These are phyloP conservation scores for Globisporangium heterothallicum DNA, from an alignment of 352 stramenopile genomes.

Conservation along the genomic window DNA sequence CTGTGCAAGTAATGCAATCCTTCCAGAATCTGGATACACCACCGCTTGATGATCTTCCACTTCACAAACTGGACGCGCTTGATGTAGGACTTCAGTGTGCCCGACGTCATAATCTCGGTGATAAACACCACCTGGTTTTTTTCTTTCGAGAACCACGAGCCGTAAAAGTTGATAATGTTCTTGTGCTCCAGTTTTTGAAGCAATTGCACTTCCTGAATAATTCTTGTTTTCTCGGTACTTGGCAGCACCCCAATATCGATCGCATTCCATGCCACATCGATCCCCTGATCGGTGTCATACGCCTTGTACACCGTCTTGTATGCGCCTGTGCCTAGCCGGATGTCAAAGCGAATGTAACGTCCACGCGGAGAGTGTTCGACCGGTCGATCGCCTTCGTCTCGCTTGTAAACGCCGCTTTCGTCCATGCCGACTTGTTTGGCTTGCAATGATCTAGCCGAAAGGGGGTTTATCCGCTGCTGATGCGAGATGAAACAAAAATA, in stretches of 20 bases:
- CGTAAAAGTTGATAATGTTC: slow-evolving; percentile 99
- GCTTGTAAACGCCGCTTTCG: slow-evolving; percentile 64
- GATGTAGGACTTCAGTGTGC: slow-evolving; percentile 95
- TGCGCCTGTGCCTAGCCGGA: slow-evolving; percentile 72
- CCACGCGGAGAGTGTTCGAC: slow-evolving; percentile 77
- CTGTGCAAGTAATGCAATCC: slow-evolving; percentile 92
- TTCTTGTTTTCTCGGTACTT: slow-evolving; percentile 91
- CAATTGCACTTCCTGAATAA: slow-evolving; percentile 97
- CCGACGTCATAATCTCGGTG: slow-evolving; percentile 98
- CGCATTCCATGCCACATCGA: slow-evolving; percentile 99
- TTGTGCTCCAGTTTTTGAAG: slow-evolving; percentile 97
- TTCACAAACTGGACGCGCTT: slow-evolving; percentile 97
- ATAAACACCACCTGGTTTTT: slow-evolving; percentile 99
- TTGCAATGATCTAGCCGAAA: not conserved
- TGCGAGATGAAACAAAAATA: too few relatives aligned
- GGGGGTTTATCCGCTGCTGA: slow-evolving; percentile 1
- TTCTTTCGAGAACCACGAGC: slow-evolving; percentile 97
- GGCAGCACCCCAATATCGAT: slow-evolving; percentile 96
- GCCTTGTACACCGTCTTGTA: slow-evolving; percentile 92
- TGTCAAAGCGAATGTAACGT: slow-evolving; percentile 84
- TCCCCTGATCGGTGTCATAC: slow-evolving; percentile 98
- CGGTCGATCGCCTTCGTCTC: slow-evolving; percentile 65
- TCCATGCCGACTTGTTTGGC: slow-evolving; percentile 29
- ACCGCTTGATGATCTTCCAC: slow-evolving; percentile 98
- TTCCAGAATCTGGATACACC: slow-evolving; percentile 97